phyloP scores from a whole-genome alignment of 2,329 filamentous ascomycete genomes.

The Sclerotinia subarctica region DNA sequence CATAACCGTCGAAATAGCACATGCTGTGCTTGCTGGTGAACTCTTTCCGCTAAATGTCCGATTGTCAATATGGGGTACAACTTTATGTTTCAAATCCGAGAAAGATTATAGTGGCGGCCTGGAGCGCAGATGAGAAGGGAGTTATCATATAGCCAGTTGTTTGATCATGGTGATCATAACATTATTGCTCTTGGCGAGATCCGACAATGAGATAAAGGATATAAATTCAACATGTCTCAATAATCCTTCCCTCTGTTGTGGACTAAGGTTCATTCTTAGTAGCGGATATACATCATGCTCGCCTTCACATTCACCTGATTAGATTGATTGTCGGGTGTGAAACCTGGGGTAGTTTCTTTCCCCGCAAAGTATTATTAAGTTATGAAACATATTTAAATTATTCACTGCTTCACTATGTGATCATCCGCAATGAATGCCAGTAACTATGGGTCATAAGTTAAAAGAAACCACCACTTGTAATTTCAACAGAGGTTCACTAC shows the following conservation, averaged over 20 bases:
- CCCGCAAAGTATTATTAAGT: not conserved
- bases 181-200: not conserved
- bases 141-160: not conserved
- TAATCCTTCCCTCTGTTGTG: not conserved
- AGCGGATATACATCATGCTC: not conserved
- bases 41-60: not conserved
- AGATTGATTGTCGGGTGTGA: not conserved
- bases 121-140: not conserved
- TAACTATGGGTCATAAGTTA: not conserved
- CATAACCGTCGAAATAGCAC: too few species aligned
- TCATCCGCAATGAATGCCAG: constrained; percentile 1
- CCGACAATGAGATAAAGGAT: not conserved
- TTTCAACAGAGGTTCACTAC: not conserved
- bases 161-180: not conserved
- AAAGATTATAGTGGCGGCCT: not conserved
- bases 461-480: not conserved
- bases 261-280: not conserved
- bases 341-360: not conserved
- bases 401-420: constrained; percentile 12
- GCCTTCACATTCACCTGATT: not conserved
- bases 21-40: not conserved
- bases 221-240: not conserved
- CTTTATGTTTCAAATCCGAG: not conserved
- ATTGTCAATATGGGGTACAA: not conserved
- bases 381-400: not conserved